phyloP scores from a whole-genome alignment of 805 yeast genomes.

The Lachancea waltii region DNA sequence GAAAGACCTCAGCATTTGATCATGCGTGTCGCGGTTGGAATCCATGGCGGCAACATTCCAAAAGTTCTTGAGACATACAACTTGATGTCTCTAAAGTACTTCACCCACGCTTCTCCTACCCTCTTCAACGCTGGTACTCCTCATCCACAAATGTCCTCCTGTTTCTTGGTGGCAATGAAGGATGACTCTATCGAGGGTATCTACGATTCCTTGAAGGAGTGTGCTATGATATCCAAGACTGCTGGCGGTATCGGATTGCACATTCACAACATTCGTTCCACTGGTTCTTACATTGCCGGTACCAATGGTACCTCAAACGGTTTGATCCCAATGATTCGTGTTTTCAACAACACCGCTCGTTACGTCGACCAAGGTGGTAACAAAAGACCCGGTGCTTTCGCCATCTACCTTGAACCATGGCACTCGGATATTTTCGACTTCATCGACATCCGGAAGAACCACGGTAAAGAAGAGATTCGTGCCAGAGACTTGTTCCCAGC shows the following conservation, averaged over 20 bases:
- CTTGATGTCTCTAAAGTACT: slow-evolving; percentile 78
- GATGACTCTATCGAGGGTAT: slow-evolving; percentile 96
- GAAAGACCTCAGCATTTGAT: slow-evolving; percentile 91
- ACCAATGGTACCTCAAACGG: slow-evolving; percentile 93
- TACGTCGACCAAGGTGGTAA: slow-evolving; percentile 98
- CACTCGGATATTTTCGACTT: slow-evolving; percentile 87
- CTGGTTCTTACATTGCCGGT: slow-evolving; percentile 84
- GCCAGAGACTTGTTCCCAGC: slow-evolving; percentile 93
- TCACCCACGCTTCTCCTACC: slow-evolving; percentile 95
- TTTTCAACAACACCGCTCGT: slow-evolving; percentile 91
- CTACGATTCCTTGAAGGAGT: slow-evolving; percentile 77
- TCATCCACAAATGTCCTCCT: slow-evolving; percentile 78
- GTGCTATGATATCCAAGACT: slow-evolving; percentile 87
- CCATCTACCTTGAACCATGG: slow-evolving; percentile 94
- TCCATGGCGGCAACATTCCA: slow-evolving; percentile 64
- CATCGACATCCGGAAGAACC: slow-evolving; percentile 81
- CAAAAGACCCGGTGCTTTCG: slow-evolving; percentile 96
- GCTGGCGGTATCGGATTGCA: slow-evolving; percentile 96
- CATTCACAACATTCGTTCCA: slow-evolving; percentile 76
- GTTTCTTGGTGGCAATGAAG: slow-evolving; percentile 85
- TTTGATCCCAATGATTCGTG: slow-evolving; percentile 91
- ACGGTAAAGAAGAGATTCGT: slow-evolving; percentile 89
- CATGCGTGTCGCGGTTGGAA: slow-evolving; percentile 88
- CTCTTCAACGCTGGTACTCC: slow-evolving; percentile 90
- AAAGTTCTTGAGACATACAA: slow-evolving; percentile 75